Conservation (phyloP, 192 early-diverging fungal species). For the Piromyces sp. region DNA sequence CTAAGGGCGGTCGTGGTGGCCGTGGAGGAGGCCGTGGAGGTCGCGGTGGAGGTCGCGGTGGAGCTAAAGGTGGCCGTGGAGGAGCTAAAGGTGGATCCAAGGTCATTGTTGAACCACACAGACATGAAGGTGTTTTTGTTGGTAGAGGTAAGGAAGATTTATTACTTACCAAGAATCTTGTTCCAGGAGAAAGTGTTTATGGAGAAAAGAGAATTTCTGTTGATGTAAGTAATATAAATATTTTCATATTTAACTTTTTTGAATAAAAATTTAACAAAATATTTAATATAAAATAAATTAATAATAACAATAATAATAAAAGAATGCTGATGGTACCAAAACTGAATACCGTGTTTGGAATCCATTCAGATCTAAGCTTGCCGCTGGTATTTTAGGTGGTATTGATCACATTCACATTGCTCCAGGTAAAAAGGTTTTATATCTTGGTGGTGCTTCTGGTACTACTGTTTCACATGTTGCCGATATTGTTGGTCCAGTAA, state of each 20-base stretch:
- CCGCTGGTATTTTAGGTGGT: constrained; percentile 91
- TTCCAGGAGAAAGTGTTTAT: constrained; percentile 90
- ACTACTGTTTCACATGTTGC: constrained; percentile 94
- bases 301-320: not conserved
- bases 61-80: constrained; percentile 40
- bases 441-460: constrained; percentile 87
- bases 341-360: constrained; percentile 99
- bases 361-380: constrained; percentile 97
- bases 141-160: constrained; percentile 92
- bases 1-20: constrained; percentile 33
- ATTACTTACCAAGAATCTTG: constrained; percentile 95
- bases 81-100: constrained; percentile 81
- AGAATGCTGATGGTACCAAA: constrained; percentile 77
- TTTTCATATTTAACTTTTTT: too few relatives aligned
- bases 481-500: constrained; percentile 80
- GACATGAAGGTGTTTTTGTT: constrained; percentile 89
- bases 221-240: constrained; percentile 56
- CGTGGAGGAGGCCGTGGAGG: constrained; percentile 18
- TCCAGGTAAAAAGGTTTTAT: constrained; percentile 91
- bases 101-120: constrained; percentile 91
- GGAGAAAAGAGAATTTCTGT: constrained; percentile 96
- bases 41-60: constrained; percentile 27
- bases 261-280: not conserved
- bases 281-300: not conserved
- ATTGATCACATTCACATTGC: constrained; percentile 86